Percentiles rank a stretch among this genome's conserved stretches.
Evolutionary conservation across 1,284 basidiomycete species (phyloP).

Genomic region (Albatrellus sp.): DNA sequence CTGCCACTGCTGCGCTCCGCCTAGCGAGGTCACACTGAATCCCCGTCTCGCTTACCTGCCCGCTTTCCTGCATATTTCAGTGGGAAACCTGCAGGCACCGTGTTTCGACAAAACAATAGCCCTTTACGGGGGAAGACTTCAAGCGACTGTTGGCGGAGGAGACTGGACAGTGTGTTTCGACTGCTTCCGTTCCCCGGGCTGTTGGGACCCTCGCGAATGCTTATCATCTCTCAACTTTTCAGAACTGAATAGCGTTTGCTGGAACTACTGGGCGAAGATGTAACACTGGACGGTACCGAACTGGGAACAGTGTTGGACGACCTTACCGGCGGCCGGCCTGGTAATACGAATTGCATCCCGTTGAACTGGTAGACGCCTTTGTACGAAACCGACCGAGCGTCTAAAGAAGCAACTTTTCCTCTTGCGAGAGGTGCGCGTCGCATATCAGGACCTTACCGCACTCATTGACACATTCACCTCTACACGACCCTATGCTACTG

Average conservation of each 20-base stretch:
- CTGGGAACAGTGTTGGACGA: conserved; percentile 31
- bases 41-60: too few species aligned
- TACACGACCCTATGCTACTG: conserved; percentile 8
- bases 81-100: too few species aligned
- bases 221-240: conserved; percentile 59
- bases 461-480: conserved; percentile 7
- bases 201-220: conserved; percentile 41
- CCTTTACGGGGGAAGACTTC: conserved; percentile 3
- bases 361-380: conserved; percentile 15
- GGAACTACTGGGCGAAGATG: conserved; percentile 33
- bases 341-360: conserved; percentile 9
- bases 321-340: conserved; percentile 23
- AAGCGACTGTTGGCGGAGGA: conserved; percentile 4
- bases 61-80: too few species aligned
- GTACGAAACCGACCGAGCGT: conserved; percentile 49
- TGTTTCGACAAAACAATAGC: too few species aligned
- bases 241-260: conserved; percentile 65
- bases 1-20: too few species aligned
- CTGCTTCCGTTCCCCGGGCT: conserved; percentile 29
- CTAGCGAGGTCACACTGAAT: too few species aligned
- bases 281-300: conserved; percentile 18
- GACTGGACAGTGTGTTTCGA: conserved; percentile 30
- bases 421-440: conserved; percentile 46
- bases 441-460: conserved; percentile 1
- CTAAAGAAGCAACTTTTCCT: conserved; percentile 73